phyloP scores from a whole-genome alignment of 164 flowering plant species.

The Magnolia sinica region DNA sequence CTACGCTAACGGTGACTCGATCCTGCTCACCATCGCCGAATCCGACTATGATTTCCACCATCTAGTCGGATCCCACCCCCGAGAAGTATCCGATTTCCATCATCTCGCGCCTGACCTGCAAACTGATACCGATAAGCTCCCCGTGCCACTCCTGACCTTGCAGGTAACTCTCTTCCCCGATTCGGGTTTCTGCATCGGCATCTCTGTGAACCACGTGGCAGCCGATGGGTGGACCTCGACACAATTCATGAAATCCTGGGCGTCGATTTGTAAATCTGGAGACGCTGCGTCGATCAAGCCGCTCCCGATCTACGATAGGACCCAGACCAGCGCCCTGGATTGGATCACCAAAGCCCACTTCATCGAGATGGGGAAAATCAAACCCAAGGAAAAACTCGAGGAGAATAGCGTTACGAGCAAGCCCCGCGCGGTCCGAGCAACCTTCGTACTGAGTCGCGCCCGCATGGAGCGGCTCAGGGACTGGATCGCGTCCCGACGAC shows the following conservation, averaged over 20 bases:
- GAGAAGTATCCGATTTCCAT: neutral
- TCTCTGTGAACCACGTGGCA: slow-evolving; percentile 1
- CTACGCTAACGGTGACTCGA: slow-evolving; percentile 27
- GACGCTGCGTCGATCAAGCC: neutral
- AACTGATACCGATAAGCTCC: neutral
- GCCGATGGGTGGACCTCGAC: slow-evolving; percentile 7
- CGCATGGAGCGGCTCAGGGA: slow-evolving; percentile 7
- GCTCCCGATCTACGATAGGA: slow-evolving; percentile 5
- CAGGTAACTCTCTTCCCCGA: slow-evolving; percentile 13
- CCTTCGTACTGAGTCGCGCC: slow-evolving; percentile 3
- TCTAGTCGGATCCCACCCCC: neutral
- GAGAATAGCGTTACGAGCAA: too few species aligned
- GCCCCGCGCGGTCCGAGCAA: neutral
- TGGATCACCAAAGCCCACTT: neutral
- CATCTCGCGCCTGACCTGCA: slow-evolving; percentile 1
- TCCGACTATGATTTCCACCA: slow-evolving; percentile 5
- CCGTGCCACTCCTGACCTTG: slow-evolving; percentile 1
- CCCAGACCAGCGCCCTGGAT: neutral
- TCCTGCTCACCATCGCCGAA: slow-evolving; percentile 16
- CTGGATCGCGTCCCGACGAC: neutral
- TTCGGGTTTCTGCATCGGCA: slow-evolving; percentile 13
- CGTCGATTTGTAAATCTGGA: slow-evolving; percentile 3
- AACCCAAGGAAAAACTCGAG: neutral
- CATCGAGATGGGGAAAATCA: neutral
- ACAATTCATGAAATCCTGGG: slow-evolving; percentile 21